Percentiles rank a stretch among this genome's conserved stretches.
phyloP scores from a whole-genome alignment of 495 filamentous ascomycete species.

The Hypoxylon crocopeplum region DNA sequence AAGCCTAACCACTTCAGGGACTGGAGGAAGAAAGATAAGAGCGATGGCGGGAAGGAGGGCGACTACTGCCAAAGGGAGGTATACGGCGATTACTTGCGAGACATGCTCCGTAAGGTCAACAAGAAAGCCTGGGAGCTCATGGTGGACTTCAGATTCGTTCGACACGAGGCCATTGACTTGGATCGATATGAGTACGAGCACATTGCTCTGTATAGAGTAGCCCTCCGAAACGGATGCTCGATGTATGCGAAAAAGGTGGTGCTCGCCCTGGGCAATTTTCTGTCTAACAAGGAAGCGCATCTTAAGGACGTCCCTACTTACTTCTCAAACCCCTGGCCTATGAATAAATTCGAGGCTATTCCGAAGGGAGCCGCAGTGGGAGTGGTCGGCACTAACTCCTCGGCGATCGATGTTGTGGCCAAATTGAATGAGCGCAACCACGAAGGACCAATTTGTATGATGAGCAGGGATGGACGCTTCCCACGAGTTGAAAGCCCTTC shows the following conservation, averaged over 20 bases:
- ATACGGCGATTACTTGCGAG: constrained; percentile 1
- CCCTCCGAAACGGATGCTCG: neutral
- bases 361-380: neutral
- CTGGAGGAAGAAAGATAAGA: neutral
- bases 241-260: constrained; percentile 8
- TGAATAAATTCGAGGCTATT: neutral
- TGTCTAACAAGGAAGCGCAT: neutral
- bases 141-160: constrained; percentile 6
- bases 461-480: neutral
- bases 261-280: constrained; percentile 4
- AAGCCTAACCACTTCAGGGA: neutral
- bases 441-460: constrained; percentile 1
- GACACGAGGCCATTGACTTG: neutral
- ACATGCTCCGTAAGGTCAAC: neutral
- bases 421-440: neutral
- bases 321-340: constrained; percentile 6
- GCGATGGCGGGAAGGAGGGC: neutral
- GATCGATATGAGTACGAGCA: neutral
- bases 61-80: constrained; percentile 2
- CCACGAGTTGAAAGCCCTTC: neutral
- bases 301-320: neutral
- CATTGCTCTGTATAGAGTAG: neutral
- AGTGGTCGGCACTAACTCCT: neutral
- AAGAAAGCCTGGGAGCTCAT: neutral
- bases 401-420: neutral